Evolutionary conservation across 495 filamentous ascomycete genomes (phyloP), one percentile per base, ranked within the genome.

Genomic region (Talaromyces stipitatus): DNA sequence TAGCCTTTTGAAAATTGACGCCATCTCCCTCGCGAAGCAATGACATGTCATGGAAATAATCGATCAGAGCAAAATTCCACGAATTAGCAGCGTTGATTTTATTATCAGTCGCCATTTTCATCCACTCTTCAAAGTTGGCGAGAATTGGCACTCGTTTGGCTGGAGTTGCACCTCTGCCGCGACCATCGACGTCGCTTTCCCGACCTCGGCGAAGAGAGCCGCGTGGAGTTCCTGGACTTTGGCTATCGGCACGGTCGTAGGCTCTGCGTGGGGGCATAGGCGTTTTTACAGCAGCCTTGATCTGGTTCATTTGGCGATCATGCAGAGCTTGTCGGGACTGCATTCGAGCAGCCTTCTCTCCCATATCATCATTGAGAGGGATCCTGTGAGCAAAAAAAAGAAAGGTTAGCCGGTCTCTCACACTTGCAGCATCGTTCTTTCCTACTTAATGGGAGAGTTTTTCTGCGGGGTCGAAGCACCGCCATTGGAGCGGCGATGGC

Each of bases 41-140:
- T 4, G 91, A 96, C 95, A 99, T 97, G 64, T 99, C 94, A 64
- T 99, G 92, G 66, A 99, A 99, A 69, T 99, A 99, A 69, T 99
- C 94, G 66, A 99, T 99, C 6, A 99, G 81, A 2, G 94, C 94
- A 71, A 99, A 97, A 65, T 97, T 97, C 94, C 94, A 99, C 16
- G 94, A 97, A 70, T 99, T 99, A 23, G 88, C 85, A 41, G 94
- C 95, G 67, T 97, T 99, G 74, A 99, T 99, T 79, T 99, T 99
- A 78, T 99, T 99, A 76, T 99, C 94, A 22, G 92, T 97, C 9
- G 95, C 95, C 90, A 97, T 92, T 81, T 97, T 99, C 95, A 99
- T 97, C 94, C 94, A 97, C 66, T 99, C 95, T 70, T 99, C 94
- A 64, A 97, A 99, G 72, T 97, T 97, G 53, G 95, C 95, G 53